A percentile compares a stretch with the other conserved stretches of the same genome.
Evolutionary conservation across 495 filamentous ascomycete genomes (phyloP).

Genomic region (Penicillium cosmopolitanum): DNA sequence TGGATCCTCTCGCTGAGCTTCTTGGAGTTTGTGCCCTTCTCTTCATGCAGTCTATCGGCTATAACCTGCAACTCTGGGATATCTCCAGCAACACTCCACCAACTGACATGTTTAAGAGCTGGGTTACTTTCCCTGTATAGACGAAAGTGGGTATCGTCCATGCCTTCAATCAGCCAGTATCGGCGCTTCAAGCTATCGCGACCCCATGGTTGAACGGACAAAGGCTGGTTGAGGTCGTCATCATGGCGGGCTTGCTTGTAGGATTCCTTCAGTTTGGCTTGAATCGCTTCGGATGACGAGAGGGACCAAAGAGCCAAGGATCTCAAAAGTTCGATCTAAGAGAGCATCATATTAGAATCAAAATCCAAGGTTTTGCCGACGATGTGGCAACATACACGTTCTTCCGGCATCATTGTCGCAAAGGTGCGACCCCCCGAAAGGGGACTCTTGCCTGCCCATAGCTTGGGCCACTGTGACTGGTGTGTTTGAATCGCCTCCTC

Average conservation of each 20-base stretch:
- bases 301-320: constrained; percentile 87
- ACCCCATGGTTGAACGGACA: constrained; percentile 95
- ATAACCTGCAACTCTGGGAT: constrained; percentile 84
- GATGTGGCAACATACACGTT: constrained; percentile 65
- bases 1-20: constrained; percentile 75
- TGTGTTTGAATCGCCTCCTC: constrained; percentile 91
- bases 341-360: constrained; percentile 26
- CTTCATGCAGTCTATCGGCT: constrained; percentile 72
- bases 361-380: background rate
- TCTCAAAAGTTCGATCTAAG: constrained; percentile 80
- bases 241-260: constrained; percentile 91
- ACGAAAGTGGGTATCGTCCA: constrained; percentile 90
- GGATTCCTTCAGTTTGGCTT: constrained; percentile 76
- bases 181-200: constrained; percentile 85
- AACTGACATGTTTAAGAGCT: constrained; percentile 71
- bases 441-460: constrained; percentile 86
- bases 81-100: constrained; percentile 89
- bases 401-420: constrained; percentile 71
- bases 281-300: constrained; percentile 84
- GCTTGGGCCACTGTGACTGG: constrained; percentile 83
- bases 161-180: constrained; percentile 92
- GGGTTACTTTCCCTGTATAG: constrained; percentile 96
- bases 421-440: constrained; percentile 79
- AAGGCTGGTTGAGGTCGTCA: constrained; percentile 88
- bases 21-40: constrained; percentile 78